phyloP scores from a whole-genome alignment of 345 rosid genomes.

The Hibiscus mutabilis region DNA sequence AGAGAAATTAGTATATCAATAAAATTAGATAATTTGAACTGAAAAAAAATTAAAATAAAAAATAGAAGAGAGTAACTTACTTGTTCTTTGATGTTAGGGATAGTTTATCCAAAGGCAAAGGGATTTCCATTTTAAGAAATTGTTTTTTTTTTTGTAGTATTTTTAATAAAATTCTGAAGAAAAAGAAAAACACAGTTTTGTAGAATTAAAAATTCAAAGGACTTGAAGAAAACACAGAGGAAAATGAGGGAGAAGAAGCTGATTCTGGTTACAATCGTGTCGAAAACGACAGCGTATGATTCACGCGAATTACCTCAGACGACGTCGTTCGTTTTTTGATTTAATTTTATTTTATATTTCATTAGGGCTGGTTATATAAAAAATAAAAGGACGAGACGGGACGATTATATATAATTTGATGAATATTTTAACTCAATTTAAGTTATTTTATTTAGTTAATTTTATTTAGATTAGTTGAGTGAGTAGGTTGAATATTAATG shows the following conservation, averaged over 20 bases:
- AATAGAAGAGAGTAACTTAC: conserved; percentile 20
- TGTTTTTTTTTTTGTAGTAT: not conserved
- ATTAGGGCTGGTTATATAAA: no score
- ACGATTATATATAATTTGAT: no score
- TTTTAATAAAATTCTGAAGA: no score
- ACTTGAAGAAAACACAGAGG: not conserved
- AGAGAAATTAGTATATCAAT: not conserved
- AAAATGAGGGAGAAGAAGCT: not conserved
- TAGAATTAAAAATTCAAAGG: not conserved
- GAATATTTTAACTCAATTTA: no score
- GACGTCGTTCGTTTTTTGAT: no score
- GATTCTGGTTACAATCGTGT: not conserved
- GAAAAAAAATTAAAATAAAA: not conserved
- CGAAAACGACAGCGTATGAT: not conserved
- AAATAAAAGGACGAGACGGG: no score
- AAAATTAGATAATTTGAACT: not conserved
- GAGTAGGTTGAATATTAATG: no score
- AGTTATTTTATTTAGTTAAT: no score
- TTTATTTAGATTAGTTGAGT: no score
- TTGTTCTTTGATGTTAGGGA: conserved; percentile 24
- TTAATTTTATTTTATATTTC: no score
- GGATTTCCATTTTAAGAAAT: conserved; percentile 38
- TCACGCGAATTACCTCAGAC: no score
- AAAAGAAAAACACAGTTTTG: no score
- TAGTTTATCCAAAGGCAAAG: conserved; percentile 56